A percentile compares a stretch with the other conserved stretches of the same genome.
Conservation (phyloP, 306 rosid genomes). For the Lathyrus tuberosus region DNA sequence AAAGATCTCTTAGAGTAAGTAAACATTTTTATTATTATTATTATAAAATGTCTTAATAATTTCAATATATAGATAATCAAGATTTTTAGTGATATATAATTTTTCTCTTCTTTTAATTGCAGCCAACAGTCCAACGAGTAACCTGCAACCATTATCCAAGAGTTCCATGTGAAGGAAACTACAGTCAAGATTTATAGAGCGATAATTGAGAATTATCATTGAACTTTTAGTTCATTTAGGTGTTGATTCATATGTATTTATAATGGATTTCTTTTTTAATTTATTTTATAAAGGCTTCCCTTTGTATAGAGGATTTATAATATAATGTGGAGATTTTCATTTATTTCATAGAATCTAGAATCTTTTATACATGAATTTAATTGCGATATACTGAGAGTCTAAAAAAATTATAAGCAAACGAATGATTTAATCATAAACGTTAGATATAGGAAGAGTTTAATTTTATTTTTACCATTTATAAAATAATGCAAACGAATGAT, state of each 20-base stretch:
- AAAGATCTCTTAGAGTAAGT: slow-evolving; percentile 55
- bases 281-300: slow-evolving; percentile 20
- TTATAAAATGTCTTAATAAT: too few relatives aligned
- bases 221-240: slow-evolving; percentile 30
- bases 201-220: slow-evolving; percentile 22
- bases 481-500: too few relatives aligned
- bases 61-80: too few relatives aligned
- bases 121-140: slow-evolving; percentile 41
- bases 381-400: too few relatives aligned
- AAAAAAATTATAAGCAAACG: too few relatives aligned
- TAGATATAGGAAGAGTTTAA: too few relatives aligned
- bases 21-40: neutral
- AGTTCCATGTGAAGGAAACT: neutral
- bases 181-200: slow-evolving; percentile 17
- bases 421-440: too few relatives aligned
- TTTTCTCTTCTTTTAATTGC: slow-evolving; percentile 31
- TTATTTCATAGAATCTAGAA: neutral
- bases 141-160: neutral
- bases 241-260: slow-evolving; percentile 28
- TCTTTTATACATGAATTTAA: too few relatives aligned
- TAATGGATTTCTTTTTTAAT: slow-evolving; percentile 32
- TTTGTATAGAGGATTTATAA: slow-evolving; percentile 31
- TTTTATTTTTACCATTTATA: too few relatives aligned
- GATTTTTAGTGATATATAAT: neutral
- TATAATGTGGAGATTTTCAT: slow-evolving; percentile 19